phyloP scores from a whole-genome alignment of 192 early-diverging fungal species.

The Fimicolochytrium jonesii region DNA sequence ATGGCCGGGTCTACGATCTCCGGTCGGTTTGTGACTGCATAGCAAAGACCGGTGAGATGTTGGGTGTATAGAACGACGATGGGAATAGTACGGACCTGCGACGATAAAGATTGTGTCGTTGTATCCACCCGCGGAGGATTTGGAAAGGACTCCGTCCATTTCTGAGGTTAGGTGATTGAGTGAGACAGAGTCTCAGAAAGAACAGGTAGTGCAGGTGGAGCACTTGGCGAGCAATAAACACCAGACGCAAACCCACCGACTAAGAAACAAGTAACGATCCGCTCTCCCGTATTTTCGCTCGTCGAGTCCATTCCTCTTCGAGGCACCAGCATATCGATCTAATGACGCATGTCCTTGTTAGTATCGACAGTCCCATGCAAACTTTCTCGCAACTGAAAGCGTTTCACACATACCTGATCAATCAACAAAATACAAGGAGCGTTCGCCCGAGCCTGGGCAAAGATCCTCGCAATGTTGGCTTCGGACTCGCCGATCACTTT shows the following conservation, averaged over 20 bases:
- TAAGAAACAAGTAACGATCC: slow-evolving; percentile 85
- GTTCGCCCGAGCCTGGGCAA: slow-evolving; percentile 74
- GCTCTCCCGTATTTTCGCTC: slow-evolving; percentile 77
- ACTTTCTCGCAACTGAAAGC: too few species aligned
- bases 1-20: slow-evolving; percentile 75
- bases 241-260: too few species aligned
- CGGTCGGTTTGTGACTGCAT: slow-evolving; percentile 72
- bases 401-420: slow-evolving; percentile 66
- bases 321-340: slow-evolving; percentile 81
- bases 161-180: slow-evolving; percentile 39
- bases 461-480: slow-evolving; percentile 74
- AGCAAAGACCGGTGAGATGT: too few species aligned
- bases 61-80: slow-evolving; percentile 52
- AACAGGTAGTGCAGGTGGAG: too few species aligned
- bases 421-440: slow-evolving; percentile 89
- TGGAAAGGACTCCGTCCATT: slow-evolving; percentile 70
- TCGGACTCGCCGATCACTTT: slow-evolving; percentile 95
- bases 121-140: slow-evolving; percentile 1
- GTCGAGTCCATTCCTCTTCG: slow-evolving; percentile 62
- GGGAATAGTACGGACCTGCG: slow-evolving; percentile 21
- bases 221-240: too few species aligned
- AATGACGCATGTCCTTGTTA: too few species aligned
- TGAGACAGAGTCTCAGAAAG: too few species aligned
- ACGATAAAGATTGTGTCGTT: slow-evolving; percentile 42
- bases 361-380: too few species aligned